Base-by-base conservation (phyloP, 2,329 filamentous ascomycete genomes). In the Penicillium sclerotiorum region DNA sequence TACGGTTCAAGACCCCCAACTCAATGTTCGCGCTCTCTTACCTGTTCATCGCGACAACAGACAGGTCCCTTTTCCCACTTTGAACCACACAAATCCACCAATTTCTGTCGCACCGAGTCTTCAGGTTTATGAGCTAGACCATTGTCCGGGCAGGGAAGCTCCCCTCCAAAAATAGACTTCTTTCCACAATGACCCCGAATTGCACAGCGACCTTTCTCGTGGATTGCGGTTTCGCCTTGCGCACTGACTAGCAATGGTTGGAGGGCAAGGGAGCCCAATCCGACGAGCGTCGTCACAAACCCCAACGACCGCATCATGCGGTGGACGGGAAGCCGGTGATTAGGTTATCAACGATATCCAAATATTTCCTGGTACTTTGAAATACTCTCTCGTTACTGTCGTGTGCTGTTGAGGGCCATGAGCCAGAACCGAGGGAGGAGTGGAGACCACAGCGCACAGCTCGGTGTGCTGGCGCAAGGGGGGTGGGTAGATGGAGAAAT, bases 81-180 rank as follows among this genome's bases (percentile, higher is more conserved):
- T 27, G 84, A 79, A 33, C 95, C 94, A 67, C 94, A 99, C 17
- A 99, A 80, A 17, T 85, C 83, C 17, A 96, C 85, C 46, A 99
- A 79, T 74, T 93, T 86, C 62, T 88, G 79, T 54, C 91, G 84
- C 51, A 90, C 79, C 48, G 84, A 81, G 7, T 82, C 80, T 18
- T 88, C 83, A 1, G 93, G 93, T 27, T 88, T 81, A 56, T 85
- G 78, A 28, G 94, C 94, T 28, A 86, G 77, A 4, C 80, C 91
- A 68, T 99, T 99, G 73, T 99, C 93, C 12, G 92, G 85, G 68
- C 94, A 99, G 4, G 94, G 94, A 53, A 97, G 79, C 60, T 95
- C 84, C 50, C 90, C 88, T 48, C 91, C 90, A 64, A 97, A 97
- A 69, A 94, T 88, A 56, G 87, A 87, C 73, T 93, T 87, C 71